A percentile compares a stretch with the other conserved stretches of the same genome.
phyloP scores from a whole-genome alignment of 1,284 basidiomycete species.

The Coriolopsis trogii region DNA sequence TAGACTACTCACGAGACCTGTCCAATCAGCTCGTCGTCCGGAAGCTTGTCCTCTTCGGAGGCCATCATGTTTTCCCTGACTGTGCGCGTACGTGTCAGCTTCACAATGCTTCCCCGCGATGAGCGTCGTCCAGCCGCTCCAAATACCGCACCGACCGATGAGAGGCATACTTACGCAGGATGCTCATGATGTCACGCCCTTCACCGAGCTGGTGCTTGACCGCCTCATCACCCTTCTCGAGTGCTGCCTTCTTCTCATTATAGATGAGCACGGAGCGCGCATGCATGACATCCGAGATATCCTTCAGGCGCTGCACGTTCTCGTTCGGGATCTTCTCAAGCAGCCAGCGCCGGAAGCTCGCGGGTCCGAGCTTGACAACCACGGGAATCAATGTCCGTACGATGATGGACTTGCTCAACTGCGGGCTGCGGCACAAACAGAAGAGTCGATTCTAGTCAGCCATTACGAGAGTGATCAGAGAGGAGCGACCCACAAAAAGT shows the following conservation, averaged over 20 bases:
- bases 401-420: conserved; percentile 9
- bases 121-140: no score
- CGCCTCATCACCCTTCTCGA: conserved; percentile 26
- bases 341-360: conserved; percentile 13
- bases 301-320: conserved; percentile 14
- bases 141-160: no score
- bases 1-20: conserved; percentile 35
- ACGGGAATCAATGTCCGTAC: conserved; percentile 2
- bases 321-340: conserved; percentile 14
- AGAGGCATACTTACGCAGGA: conserved; percentile 28
- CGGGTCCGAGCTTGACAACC: conserved; percentile 9
- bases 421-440: conserved; percentile 20
- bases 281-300: conserved; percentile 25
- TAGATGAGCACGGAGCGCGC: conserved; percentile 20
- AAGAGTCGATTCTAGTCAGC: background rate
- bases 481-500: conserved; percentile 25
- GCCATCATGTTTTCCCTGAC: conserved; percentile 34
- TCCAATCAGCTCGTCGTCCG: conserved; percentile 35
- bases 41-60: conserved; percentile 32
- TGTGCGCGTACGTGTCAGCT: background rate
- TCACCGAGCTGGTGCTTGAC: conserved; percentile 28
- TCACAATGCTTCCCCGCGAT: background rate
- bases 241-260: conserved; percentile 26
- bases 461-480: background rate
- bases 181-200: conserved; percentile 37